A percentile compares a stretch with the other conserved stretches of the same genome.
Conservation (phyloP, 192 early-diverging fungal genomes). For the Rhizoclosmatium sp. region DNA sequence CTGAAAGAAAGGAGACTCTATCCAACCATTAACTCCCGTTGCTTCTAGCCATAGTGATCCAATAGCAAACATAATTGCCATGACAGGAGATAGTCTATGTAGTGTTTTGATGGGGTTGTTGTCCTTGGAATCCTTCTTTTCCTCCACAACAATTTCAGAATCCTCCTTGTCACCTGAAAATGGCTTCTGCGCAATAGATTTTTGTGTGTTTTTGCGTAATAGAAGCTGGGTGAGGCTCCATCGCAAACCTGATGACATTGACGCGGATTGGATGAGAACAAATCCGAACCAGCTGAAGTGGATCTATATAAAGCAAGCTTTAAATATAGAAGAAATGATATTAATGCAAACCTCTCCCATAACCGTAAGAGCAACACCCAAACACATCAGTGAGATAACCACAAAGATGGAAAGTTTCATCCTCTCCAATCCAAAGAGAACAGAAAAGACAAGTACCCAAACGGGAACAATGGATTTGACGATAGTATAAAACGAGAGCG, state of each 20-base stretch:
- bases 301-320: slow-evolving; percentile 61
- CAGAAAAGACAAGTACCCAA: slow-evolving; percentile 82
- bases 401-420: slow-evolving; percentile 68
- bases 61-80: slow-evolving; percentile 70
- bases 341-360: slow-evolving; percentile 44
- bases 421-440: slow-evolving; percentile 83
- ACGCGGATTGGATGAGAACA: slow-evolving; percentile 76
- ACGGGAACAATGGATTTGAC: slow-evolving; percentile 62
- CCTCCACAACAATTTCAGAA: slow-evolving; percentile 39
- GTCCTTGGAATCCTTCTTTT: slow-evolving; percentile 72
- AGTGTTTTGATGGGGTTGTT: slow-evolving; percentile 88
- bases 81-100: slow-evolving; percentile 80
- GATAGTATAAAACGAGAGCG: slow-evolving; percentile 90
- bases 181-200: slow-evolving; percentile 14
- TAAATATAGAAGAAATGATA: background rate
- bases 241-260: slow-evolving; percentile 84
- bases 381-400: slow-evolving; percentile 82
- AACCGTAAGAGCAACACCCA: slow-evolving; percentile 89
- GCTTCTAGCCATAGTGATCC: slow-evolving; percentile 52
- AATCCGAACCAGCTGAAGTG: slow-evolving; percentile 83
- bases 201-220: slow-evolving; percentile 6
- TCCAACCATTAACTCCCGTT: slow-evolving; percentile 46
- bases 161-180: slow-evolving; percentile 17
- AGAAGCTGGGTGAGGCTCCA: slow-evolving; percentile 92
- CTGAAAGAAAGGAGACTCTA: slow-evolving; percentile 58